Conservation (phyloP, 1,139 yeast species). For the Blastobotrys aristatus region DNA sequence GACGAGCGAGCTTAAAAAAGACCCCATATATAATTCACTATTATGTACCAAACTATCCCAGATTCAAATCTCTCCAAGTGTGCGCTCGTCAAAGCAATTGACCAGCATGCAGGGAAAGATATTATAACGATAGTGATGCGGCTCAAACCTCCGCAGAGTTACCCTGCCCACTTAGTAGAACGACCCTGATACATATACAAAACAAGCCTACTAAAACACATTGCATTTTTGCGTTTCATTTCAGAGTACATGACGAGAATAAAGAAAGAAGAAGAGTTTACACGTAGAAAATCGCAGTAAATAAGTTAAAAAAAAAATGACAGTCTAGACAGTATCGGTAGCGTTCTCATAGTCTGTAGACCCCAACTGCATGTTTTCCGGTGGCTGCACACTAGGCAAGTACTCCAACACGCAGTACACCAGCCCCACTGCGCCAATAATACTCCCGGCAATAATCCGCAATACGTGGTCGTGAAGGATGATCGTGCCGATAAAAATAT, state of each 20-base stretch:
- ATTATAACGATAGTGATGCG: too few species aligned
- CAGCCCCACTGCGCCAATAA: slow-evolving; percentile 56
- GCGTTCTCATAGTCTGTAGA: slow-evolving; percentile 25
- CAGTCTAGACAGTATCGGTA: slow-evolving; percentile 32
- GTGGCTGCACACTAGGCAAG: slow-evolving; percentile 64
- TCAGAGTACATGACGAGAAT: background rate
- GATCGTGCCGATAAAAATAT: slow-evolving; percentile 60
- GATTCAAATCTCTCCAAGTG: too few species aligned
- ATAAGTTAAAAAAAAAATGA: too few species aligned
- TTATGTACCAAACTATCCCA: too few species aligned
- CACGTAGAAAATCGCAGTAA: background rate
- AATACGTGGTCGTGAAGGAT: slow-evolving; percentile 56
- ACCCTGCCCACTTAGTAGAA: too few species aligned
- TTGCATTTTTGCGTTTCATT: background rate
- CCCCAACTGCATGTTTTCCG: slow-evolving; percentile 55
- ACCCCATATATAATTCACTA: too few species aligned
- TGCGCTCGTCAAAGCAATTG: too few species aligned
- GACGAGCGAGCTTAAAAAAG: too few species aligned
- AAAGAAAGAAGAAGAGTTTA: background rate
- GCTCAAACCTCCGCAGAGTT: too few species aligned
- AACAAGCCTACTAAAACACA: too few species aligned
- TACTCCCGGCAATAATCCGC: slow-evolving; percentile 49
- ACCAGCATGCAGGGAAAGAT: too few species aligned
- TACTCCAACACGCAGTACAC: slow-evolving; percentile 60
- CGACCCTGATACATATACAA: too few species aligned